A percentile compares a stretch with the other conserved stretches of the same genome.
Evolutionary conservation across 441 rosid genomes (phyloP).

Genomic region (Pelargonium fulgidum): DNA sequence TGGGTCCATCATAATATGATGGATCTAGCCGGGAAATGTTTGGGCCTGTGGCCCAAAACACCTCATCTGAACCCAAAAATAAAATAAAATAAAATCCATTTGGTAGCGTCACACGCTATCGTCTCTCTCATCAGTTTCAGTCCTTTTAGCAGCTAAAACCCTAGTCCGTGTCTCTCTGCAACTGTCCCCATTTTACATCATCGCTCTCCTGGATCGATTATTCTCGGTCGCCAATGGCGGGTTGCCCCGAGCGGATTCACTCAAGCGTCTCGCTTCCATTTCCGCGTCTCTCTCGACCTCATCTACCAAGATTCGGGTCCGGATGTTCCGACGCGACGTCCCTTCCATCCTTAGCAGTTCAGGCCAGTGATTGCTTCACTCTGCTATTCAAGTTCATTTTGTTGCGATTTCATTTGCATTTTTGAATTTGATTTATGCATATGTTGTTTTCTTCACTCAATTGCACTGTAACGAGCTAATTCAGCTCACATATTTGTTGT

Average conservation of each 20-base stretch:
- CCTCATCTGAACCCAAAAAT: neutral
- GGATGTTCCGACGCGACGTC: conserved; percentile 62
- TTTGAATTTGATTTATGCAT: neutral
- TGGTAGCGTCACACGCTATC: neutral
- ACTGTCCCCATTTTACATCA: neutral
- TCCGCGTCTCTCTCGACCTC: conserved; percentile 48
- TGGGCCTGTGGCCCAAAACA: neutral
- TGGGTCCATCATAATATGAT: too few relatives aligned
- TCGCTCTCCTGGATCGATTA: conserved; percentile 22
- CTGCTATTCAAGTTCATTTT: neutral
- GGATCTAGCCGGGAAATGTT: neutral
- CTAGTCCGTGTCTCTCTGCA: neutral
- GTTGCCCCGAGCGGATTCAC: conserved; percentile 39
- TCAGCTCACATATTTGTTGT: neutral
- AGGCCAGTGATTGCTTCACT: conserved; percentile 29
- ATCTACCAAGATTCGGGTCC: conserved; percentile 55
- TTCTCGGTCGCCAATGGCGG: conserved; percentile 34
- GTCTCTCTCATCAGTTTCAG: neutral
- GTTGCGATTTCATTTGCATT: neutral
- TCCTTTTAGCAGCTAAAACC: conserved; percentile 2
- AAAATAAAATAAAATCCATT: neutral
- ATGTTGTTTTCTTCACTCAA: neutral
- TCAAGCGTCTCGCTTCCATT: conserved; percentile 52
- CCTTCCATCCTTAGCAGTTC: conserved; percentile 42
- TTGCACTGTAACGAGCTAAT: neutral